phyloP scores from a whole-genome alignment of 192 early-diverging fungal genomes.

The Funneliformis geosporum region DNA sequence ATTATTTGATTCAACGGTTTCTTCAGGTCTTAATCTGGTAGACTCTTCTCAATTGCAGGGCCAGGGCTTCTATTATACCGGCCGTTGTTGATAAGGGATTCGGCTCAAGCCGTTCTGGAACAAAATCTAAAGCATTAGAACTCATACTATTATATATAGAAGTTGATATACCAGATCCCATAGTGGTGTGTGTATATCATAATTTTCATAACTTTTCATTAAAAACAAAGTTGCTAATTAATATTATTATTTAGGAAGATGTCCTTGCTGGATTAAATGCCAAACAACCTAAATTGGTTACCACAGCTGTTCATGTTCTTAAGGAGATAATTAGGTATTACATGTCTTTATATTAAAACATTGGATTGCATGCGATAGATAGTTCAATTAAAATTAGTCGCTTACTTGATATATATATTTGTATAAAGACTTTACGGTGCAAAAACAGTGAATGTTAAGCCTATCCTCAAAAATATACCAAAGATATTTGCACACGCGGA shows the following conservation, averaged over 20 bases:
- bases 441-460: constrained; percentile 79
- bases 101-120: constrained; percentile 77
- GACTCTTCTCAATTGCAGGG: constrained; percentile 42
- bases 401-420: neutral
- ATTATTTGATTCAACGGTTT: neutral
- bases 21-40: neutral
- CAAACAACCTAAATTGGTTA: constrained; percentile 93
- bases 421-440: constrained; percentile 72
- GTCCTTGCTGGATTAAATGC: constrained; percentile 76
- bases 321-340: constrained; percentile 61
- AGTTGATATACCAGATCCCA: constrained; percentile 79
- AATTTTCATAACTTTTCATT: too few species aligned
- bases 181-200: constrained; percentile 86
- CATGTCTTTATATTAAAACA: constrained; percentile 28
- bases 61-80: constrained; percentile 68
- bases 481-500: constrained; percentile 94
- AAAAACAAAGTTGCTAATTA: too few species aligned
- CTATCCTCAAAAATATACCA: constrained; percentile 79
- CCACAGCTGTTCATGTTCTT: constrained; percentile 64
- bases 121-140: constrained; percentile 76
- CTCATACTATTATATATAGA: constrained; percentile 86
- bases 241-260: constrained; percentile 54
- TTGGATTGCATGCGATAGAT: neutral
- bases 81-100: constrained; percentile 87
- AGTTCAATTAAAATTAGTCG: too few species aligned